Base-by-base conservation (phyloP, 345 rosid genomes). In the Salix dunnii region DNA sequence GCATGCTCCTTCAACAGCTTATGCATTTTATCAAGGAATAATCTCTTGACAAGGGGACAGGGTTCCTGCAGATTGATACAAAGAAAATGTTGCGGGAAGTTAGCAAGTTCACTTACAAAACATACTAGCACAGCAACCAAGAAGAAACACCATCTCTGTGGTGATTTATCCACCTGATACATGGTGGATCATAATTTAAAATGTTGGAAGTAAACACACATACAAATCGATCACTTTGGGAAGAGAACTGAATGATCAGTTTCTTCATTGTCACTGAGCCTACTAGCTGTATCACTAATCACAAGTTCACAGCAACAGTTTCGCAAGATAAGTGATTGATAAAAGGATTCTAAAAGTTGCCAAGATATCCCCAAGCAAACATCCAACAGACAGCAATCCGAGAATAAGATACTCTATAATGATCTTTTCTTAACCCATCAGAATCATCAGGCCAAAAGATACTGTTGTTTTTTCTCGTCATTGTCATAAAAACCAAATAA, bases 21-120 rank as follows among this genome's bases (percentile, higher is more conserved):
- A 80, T 82, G 85, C 67, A 82, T 84, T 87, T 91, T 91, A 67
- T 86, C 87, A 75, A 92, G 86, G 84, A 90, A 91, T 62, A 60
- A 70, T 81, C 81, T 89, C 85, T 91, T 79, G 51, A 86, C 87
- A 79, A 70, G 85, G 74, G 84, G 70, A 75, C 86, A 85, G 61
- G 88, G 67, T 81, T 93, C 97, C 99, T 94, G 90, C 70, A 81
- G 75, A 74, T 85, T 82, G 73, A 67, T 21, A 74, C 36, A 65
- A 65, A 63, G 20, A 66, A 20, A 62, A 68, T 14, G 71, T 38
- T 23, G 70, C 25, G 48, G 64, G 67, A 31, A 49, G 20, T 35
- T 1, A 40, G 20, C 1, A 40, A 30, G 23, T 51, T 70, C 30
- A 27, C n/a, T 31, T 49, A 49, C 14, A 76, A 38, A 70, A 35